These are phyloP conservation scores for Urochloa ruziziensis DNA, from an alignment of 176 grass and related monocot species.

Conservation along the genomic window DNA sequence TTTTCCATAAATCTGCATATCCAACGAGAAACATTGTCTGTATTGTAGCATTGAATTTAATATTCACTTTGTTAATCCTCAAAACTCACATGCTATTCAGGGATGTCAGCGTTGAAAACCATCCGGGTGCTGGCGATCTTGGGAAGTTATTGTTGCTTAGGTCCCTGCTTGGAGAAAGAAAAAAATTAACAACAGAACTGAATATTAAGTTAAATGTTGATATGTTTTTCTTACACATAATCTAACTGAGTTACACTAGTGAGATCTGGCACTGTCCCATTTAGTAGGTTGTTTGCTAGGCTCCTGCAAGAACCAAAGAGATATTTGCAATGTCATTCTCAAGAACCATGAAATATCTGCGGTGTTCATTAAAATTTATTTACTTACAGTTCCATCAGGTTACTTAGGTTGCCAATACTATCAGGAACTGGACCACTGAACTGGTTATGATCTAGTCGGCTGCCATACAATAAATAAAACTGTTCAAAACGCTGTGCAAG, in stretches of 20 bases:
- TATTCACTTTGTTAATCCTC: not conserved
- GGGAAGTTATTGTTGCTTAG: slow-evolving; percentile 58
- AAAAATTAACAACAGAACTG: not conserved
- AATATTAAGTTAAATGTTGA: slow-evolving; percentile 1
- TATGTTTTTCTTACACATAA: slow-evolving; percentile 62
- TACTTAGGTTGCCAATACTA: slow-evolving; percentile 47
- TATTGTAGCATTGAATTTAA: slow-evolving; percentile 14
- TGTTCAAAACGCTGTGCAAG: not conserved
- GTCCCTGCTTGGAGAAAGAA: slow-evolving; percentile 39
- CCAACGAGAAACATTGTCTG: not conserved
- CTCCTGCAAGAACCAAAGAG: slow-evolving; percentile 44
- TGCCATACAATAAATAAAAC: slow-evolving; percentile 36
- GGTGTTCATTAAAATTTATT: slow-evolving; percentile 29
- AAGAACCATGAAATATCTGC: slow-evolving; percentile 13
- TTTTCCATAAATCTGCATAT: slow-evolving; percentile 50
- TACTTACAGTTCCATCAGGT: slow-evolving; percentile 70
- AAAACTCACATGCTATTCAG: slow-evolving; percentile 58
- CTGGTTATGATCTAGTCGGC: slow-evolving; percentile 66
- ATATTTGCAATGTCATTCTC: not conserved
- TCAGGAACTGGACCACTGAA: slow-evolving; percentile 56
- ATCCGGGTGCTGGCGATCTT: slow-evolving; percentile 42
- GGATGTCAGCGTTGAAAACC: slow-evolving; percentile 46
- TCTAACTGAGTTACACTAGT: slow-evolving; percentile 30
- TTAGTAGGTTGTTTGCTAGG: slow-evolving; percentile 51
- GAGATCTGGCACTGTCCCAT: slow-evolving; percentile 47